Evolutionary conservation across 495 filamentous ascomycete species (phyloP), one percentile per base, ranked within the genome.

Genomic region (Aspergillus saccharolyticus): DNA sequence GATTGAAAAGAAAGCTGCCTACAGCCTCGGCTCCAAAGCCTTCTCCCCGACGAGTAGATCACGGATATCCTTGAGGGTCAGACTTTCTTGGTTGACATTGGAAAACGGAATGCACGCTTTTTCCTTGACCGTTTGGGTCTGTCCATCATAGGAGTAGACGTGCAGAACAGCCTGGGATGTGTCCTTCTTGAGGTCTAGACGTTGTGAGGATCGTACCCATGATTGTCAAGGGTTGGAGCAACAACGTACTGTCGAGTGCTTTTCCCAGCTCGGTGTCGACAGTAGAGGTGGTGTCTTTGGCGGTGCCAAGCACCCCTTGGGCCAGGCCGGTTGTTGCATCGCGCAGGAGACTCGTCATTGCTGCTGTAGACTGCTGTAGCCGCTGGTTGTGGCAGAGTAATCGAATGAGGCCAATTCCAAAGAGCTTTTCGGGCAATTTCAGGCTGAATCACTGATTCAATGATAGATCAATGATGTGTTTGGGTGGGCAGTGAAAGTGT

Each of bases 11-110:
- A 12, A 3, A 8, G 42, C 9, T 8, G 21, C 28, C 18, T 55
- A 55, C 53, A 47, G 25, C 42, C 53, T 55, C 14, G 42, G 42
- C 7, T 46, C 42, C 22, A 44, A 24, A 24, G 16, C 24, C 24
- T 50, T 50, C 15, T 50, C 47, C 8, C 47, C 18, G 15, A 50
- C 9, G 22, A 50, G 16, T 9, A 50, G 24, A 3, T 50, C 22
- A 18, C 47, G 47, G 10, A 50, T 28, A 17, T 30, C 47, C 15
- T 22, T 30, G 8, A 50, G 47, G 22, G 3, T 24, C 21, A 50
- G 17, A 10, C 22, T 18, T 5, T 0, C 17, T 1, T 24, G 8
- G 21, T 30, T 10, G 7, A 8, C 14, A 18, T 50, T 50, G 14
- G 24, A 17, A n/a, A 50, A 50, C 1, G 47, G 47, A 30, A 50